Evolutionary conservation across 345 rosid genomes (phyloP).

Genomic region (Carallia pectinifolia): DNA sequence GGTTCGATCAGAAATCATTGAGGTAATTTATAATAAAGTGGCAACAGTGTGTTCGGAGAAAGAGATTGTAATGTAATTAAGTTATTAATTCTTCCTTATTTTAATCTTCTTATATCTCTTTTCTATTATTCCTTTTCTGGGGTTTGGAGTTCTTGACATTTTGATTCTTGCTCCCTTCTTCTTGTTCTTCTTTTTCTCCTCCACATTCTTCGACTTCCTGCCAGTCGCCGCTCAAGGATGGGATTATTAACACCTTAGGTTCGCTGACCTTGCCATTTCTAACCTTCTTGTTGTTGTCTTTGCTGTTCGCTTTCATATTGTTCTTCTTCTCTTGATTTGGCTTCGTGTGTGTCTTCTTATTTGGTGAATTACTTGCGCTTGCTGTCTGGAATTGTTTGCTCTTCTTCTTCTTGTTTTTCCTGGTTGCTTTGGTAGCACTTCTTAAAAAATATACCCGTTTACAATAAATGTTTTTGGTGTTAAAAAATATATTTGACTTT

Average conservation of each 20-base stretch:
- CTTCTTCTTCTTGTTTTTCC: background rate
- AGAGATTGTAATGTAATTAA: no score
- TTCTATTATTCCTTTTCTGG: background rate
- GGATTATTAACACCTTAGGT: background rate
- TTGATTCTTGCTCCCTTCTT: no score
- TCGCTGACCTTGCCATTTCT: background rate
- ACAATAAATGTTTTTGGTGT: no score
- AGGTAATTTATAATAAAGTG: no score
- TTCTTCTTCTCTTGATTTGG: background rate
- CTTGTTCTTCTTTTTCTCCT: no score
- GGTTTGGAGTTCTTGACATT: no score
- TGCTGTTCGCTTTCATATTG: background rate
- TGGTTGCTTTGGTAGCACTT: background rate
- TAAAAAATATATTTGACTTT: no score
- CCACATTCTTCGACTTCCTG: conserved; percentile 21
- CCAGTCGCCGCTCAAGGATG: conserved; percentile 2
- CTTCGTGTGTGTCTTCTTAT: background rate
- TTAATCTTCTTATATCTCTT: conserved; percentile 3
- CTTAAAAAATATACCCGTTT: no score
- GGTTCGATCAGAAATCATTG: no score
- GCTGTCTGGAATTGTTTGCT: no score
- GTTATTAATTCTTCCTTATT: conserved; percentile 2
- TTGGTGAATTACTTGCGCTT: background rate
- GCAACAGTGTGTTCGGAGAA: no score
- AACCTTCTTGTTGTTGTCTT: background rate